These are phyloP conservation scores for Oryza brachyantha DNA, from an alignment of 176 grass and related monocot species.

Conservation along the genomic window DNA sequence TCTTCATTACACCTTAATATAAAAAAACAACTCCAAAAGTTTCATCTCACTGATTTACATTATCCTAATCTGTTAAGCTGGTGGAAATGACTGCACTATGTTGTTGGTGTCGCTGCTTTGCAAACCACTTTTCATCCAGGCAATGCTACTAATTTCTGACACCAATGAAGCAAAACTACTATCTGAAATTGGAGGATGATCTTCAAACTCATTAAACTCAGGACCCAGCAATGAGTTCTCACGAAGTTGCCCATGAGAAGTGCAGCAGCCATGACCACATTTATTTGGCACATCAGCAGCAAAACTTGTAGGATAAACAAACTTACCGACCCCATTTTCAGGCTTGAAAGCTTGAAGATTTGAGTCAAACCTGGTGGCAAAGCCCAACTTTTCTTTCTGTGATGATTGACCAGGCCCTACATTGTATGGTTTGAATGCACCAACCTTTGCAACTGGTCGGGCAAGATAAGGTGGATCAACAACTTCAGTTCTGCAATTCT, in stretches of 20 bases:
- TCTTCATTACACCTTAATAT: conserved; percentile 13
- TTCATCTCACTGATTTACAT: not conserved
- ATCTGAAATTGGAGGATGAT: conserved; percentile 62
- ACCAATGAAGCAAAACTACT: conserved; percentile 65
- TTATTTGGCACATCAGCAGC: conserved; percentile 65
- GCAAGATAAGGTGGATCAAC: conserved; percentile 65
- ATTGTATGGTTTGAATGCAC: conserved; percentile 82
- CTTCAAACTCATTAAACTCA: conserved; percentile 91
- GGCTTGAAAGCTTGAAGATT: conserved; percentile 36
- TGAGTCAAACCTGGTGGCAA: conserved; percentile 22
- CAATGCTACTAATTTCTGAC: conserved; percentile 96
- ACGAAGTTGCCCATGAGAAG: conserved; percentile 10
- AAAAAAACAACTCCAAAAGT: not conserved
- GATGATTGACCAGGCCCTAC: conserved; percentile 10
- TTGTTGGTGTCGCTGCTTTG: conserved; percentile 46
- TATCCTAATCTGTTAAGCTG: not conserved
- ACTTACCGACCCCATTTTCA: conserved; percentile 47
- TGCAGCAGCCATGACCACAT: conserved; percentile 81
- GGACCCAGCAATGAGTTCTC: conserved; percentile 71
- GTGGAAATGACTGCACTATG: conserved; percentile 42
- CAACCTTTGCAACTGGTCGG: conserved; percentile 67
- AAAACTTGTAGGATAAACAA: conserved; percentile 36
- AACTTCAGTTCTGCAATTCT: conserved; percentile 24
- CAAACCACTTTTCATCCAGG: conserved; percentile 90
- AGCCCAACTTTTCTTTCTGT: conserved; percentile 23